Conservation (phyloP, 2,329 filamentous ascomycete genomes). For the Epichloe baconii region DNA sequence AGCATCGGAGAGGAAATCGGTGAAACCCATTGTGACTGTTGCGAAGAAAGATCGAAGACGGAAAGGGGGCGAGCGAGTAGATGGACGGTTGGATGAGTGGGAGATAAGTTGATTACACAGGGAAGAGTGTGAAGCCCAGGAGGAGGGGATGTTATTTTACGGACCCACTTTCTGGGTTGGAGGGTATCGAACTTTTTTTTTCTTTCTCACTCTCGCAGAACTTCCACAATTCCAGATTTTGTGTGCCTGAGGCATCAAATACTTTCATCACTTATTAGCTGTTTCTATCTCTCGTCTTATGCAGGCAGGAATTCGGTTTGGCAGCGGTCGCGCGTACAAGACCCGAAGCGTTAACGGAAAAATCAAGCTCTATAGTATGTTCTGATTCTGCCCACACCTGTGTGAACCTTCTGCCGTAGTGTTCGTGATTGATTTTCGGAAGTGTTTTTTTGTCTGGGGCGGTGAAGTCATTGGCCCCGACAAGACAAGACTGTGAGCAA, state of each 20-base stretch:
- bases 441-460: too few relatives aligned
- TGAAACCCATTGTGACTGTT: conserved; percentile 46
- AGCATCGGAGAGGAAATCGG: conserved; percentile 49
- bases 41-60: background rate
- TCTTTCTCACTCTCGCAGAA: background rate
- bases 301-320: too few relatives aligned
- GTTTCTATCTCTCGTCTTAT: too few relatives aligned
- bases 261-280: too few relatives aligned
- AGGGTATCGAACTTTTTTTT: conserved; percentile 1
- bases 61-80: background rate
- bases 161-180: conserved; percentile 4
- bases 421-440: too few relatives aligned
- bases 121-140: background rate
- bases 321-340: too few relatives aligned
- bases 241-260: conserved; percentile 1
- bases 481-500: too few relatives aligned
- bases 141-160: conserved; percentile 5
- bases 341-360: too few relatives aligned
- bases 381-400: too few relatives aligned
- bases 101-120: background rate
- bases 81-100: background rate
- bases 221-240: background rate
- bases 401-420: too few relatives aligned
- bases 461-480: too few relatives aligned
- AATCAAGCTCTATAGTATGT: too few relatives aligned